Evolutionary conservation across 2,329 filamentous ascomycete species (phyloP).

Genomic region (Neofusicoccum kwambonambiense): DNA sequence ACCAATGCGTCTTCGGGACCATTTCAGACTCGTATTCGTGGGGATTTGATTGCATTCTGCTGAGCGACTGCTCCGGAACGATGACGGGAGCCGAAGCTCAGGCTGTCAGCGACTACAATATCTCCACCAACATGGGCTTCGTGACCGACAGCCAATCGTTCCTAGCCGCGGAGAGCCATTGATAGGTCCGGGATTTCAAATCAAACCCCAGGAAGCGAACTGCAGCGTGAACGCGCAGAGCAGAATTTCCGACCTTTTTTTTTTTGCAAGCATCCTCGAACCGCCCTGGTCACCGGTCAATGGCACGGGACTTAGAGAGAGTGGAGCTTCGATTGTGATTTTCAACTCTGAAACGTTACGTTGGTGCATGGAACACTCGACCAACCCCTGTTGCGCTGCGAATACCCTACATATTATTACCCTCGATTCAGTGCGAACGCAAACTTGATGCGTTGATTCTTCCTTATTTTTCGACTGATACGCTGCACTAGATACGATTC

Average conservation of each 20-base stretch:
- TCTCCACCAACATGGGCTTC: constrained; percentile 45
- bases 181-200: not conserved
- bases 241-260: no score
- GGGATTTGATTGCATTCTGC: constrained; percentile 43
- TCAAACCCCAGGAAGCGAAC: not conserved
- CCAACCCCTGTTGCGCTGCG: not conserved
- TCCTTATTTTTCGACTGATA: not conserved
- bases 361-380: not conserved
- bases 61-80: constrained; percentile 43
- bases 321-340: not conserved
- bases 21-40: constrained; percentile 43
- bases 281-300: not conserved
- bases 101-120: constrained; percentile 41
- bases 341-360: not conserved
- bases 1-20: constrained; percentile 44
- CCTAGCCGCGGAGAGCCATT: constrained; percentile 5
- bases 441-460: not conserved
- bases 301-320: not conserved
- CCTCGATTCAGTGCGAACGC: not conserved
- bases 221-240: not conserved
- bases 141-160: constrained; percentile 39
- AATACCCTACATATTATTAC: not conserved
- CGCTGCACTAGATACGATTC: not conserved
- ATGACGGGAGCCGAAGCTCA: constrained; percentile 42
- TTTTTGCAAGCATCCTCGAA: no score